Percentiles rank a stretch among this genome's conserved stretches.
phyloP scores from a whole-genome alignment of 495 filamentous ascomycete genomes.

The Neurospora hispaniola region DNA sequence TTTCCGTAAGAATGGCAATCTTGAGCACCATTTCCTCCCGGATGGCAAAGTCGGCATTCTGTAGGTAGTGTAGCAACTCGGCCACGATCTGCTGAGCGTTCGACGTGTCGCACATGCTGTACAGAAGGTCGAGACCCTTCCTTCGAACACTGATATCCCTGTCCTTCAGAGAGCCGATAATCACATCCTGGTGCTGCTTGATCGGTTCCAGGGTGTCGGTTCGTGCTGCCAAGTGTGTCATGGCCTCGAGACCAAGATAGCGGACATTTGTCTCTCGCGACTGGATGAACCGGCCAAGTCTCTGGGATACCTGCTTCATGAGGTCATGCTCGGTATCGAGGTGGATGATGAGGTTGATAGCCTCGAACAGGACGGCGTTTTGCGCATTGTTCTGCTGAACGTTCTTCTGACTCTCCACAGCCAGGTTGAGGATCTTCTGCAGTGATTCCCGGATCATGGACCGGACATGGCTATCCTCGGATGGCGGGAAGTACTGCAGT shows the following conservation, averaged over 20 bases:
- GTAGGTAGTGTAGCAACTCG: conserved; percentile 88
- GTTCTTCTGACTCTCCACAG: conserved; percentile 92
- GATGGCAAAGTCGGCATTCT: conserved; percentile 94
- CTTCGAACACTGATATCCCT: conserved; percentile 94
- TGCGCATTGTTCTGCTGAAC: conserved; percentile 99
- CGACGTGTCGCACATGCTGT: conserved; percentile 97
- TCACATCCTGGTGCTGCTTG: conserved; percentile 94
- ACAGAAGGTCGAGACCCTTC: conserved; percentile 90
- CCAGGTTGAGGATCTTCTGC: conserved; percentile 78
- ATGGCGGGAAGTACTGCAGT: conserved; percentile 92
- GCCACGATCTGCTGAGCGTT: conserved; percentile 89
- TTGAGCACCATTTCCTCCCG: conserved; percentile 99
- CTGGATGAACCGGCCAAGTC: conserved; percentile 91
- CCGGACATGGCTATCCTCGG: conserved; percentile 87
- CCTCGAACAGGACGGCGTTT: conserved; percentile 96
- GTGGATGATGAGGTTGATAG: conserved; percentile 96
- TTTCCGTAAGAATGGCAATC: conserved; percentile 95
- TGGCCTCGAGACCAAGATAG: conserved; percentile 91
- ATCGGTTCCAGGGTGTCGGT: conserved; percentile 94
- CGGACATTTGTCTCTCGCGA: conserved; percentile 96
- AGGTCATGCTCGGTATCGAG: conserved; percentile 93
- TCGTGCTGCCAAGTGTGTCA: conserved; percentile 95
- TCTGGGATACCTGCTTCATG: conserved; percentile 94
- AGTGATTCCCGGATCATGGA: conserved; percentile 87
- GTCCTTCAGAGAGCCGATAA: conserved; percentile 86